Conservation (phyloP, 208 protist genomes). For the Pavlovales sp. region DNA sequence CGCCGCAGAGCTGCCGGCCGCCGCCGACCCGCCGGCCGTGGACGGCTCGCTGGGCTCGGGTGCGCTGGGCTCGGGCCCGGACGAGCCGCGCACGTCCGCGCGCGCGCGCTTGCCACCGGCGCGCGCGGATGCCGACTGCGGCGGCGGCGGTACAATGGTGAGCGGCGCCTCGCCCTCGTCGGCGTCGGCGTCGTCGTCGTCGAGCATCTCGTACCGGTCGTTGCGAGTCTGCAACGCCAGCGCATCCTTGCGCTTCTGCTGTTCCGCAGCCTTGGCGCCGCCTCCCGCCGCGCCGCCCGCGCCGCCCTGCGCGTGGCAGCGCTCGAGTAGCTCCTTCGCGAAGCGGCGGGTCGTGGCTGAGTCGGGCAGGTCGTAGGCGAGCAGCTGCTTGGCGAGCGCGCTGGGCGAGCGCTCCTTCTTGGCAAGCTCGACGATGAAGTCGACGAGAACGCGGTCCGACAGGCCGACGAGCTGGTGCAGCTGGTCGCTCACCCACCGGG, state of each 20-base stretch:
- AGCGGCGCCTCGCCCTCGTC: not conserved
- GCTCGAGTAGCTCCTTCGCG: not conserved
- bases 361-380: not conserved
- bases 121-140: not conserved
- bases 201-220: constrained; percentile 17
- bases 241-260: not conserved
- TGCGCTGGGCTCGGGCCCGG: no score
- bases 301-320: not conserved
- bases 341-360: not conserved
- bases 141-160: not conserved
- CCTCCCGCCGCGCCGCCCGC: not conserved
- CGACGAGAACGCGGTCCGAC: not conserved
- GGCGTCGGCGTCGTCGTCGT: constrained; percentile 22
- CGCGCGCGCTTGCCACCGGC: not conserved
- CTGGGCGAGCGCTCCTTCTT: not conserved
- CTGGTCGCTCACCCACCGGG: constrained; percentile 15
- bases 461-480: not conserved
- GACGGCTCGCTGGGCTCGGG: not conserved
- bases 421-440: not conserved
- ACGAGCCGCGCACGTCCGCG: no score
- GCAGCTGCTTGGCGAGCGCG: not conserved
- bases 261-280: not conserved
- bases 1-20: not conserved
- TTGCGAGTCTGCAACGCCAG: not conserved
- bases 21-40: not conserved